Evolutionary conservation across 306 rosid genomes (phyloP).

Genomic region (Quercus wislizeni): DNA sequence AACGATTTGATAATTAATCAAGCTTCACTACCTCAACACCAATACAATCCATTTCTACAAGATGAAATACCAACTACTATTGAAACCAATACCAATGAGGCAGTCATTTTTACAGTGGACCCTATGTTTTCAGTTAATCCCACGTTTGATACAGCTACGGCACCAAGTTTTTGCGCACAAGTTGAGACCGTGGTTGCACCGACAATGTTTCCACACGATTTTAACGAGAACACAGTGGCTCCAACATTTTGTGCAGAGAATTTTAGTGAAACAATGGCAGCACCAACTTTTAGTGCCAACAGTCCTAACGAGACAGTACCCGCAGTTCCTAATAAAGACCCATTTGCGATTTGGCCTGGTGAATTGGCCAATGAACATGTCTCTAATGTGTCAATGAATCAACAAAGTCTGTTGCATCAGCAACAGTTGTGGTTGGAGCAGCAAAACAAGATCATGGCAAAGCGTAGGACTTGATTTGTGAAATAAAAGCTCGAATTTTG

Average conservation of each 20-base stretch:
- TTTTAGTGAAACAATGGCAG: background rate
- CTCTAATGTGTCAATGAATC: constrained; percentile 26
- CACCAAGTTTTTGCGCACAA: constrained; percentile 1
- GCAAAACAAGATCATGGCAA: constrained; percentile 75
- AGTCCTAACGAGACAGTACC: background rate
- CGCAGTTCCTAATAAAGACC: constrained; percentile 27
- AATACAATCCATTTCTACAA: constrained; percentile 69
- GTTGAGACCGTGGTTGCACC: constrained; percentile 21
- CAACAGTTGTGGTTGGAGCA: constrained; percentile 72
- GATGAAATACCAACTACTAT: constrained; percentile 20
- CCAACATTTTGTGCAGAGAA: constrained; percentile 12
- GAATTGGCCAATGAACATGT: background rate
- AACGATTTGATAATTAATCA: constrained; percentile 23
- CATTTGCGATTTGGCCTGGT: constrained; percentile 42
- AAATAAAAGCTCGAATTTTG: background rate
- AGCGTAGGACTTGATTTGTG: constrained; percentile 29
- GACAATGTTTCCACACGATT: constrained; percentile 17
- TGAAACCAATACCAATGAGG: background rate
- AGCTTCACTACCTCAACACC: constrained; percentile 25
- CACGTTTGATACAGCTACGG: constrained; percentile 5
- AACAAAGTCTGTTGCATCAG: constrained; percentile 35
- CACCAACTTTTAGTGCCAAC: background rate
- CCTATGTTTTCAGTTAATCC: constrained; percentile 16
- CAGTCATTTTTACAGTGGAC: background rate
- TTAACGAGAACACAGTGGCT: background rate